These are phyloP conservation scores for Yarrowia sp. DNA, from an alignment of 805 yeast genomes.

Conservation along the genomic window DNA sequence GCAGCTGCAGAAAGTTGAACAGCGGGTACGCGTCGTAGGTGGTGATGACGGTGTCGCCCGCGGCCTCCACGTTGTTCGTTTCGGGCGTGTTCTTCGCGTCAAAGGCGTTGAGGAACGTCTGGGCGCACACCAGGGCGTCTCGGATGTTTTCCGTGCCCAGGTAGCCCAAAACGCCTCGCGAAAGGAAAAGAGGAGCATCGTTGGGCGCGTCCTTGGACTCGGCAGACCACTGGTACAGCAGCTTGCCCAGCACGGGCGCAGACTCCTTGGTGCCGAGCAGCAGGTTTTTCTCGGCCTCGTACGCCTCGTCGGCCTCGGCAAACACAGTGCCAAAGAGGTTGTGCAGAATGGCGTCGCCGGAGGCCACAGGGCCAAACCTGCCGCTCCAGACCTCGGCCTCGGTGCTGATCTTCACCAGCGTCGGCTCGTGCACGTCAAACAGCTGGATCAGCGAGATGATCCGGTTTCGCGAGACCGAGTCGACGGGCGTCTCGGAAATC, in stretches of 20 bases:
- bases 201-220: slow-evolving; percentile 35
- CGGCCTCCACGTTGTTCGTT: slow-evolving; percentile 31
- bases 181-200: slow-evolving; percentile 40
- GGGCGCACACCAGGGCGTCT: slow-evolving; percentile 43
- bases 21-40: slow-evolving; percentile 48
- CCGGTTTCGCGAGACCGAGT: slow-evolving; percentile 48
- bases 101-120: slow-evolving; percentile 43
- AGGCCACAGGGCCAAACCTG: slow-evolving; percentile 48
- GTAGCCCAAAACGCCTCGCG: slow-evolving; percentile 74
- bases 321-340: slow-evolving; percentile 70
- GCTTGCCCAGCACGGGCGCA: slow-evolving; percentile 46
- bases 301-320: slow-evolving; percentile 46
- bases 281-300: slow-evolving; percentile 72
- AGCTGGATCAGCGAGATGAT: slow-evolving; percentile 45
- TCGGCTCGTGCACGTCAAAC: slow-evolving; percentile 54
- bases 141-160: slow-evolving; percentile 64
- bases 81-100: slow-evolving; percentile 38
- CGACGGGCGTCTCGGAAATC: slow-evolving; percentile 47
- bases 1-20: slow-evolving; percentile 67
- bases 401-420: slow-evolving; percentile 63
- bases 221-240: slow-evolving; percentile 50
- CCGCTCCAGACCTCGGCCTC: slow-evolving; percentile 64
- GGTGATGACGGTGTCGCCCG: slow-evolving; percentile 39
- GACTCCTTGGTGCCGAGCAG: slow-evolving; percentile 60
- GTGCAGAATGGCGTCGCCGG: slow-evolving; percentile 76